These are phyloP conservation scores for Aspergillus sp. DNA, from an alignment of 2,329 filamentous ascomycete genomes.

Conservation along the genomic window DNA sequence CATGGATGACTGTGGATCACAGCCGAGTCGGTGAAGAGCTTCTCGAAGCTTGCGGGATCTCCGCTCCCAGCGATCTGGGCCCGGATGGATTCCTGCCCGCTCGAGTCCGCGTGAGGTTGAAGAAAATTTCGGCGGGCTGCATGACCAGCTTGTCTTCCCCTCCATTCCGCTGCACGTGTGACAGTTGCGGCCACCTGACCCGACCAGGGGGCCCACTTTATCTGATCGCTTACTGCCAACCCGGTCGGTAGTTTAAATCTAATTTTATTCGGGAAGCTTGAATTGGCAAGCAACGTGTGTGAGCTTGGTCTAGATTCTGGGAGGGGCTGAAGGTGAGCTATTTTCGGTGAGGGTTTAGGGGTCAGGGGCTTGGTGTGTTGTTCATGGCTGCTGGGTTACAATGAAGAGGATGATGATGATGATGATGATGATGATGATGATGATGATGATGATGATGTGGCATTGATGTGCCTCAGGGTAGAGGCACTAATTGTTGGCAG, in stretches of 20 bases:
- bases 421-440: too few relatives aligned
- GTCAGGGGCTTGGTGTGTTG: too few relatives aligned
- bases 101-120: slow-evolving; percentile 2
- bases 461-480: too few relatives aligned
- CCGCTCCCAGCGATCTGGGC: background rate
- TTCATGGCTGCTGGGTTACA: too few relatives aligned
- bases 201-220: background rate
- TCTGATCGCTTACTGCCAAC: background rate
- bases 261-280: background rate
- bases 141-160: background rate
- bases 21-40: background rate
- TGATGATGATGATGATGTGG: too few relatives aligned
- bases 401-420: too few relatives aligned
- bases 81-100: background rate
- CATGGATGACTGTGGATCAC: background rate
- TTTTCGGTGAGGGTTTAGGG: too few relatives aligned
- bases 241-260: slow-evolving; percentile 5
- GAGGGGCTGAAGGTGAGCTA: too few relatives aligned
- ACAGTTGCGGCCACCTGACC: background rate
- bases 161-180: background rate
- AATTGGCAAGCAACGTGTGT: too few relatives aligned
- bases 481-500: too few relatives aligned
- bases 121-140: slow-evolving; percentile 1
- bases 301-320: too few relatives aligned
- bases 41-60: background rate